Evolutionary conservation across 2,329 filamentous ascomycete species (phyloP), one percentile per base, ranked within the genome.

Genomic region (Sarocladium kiliense): DNA sequence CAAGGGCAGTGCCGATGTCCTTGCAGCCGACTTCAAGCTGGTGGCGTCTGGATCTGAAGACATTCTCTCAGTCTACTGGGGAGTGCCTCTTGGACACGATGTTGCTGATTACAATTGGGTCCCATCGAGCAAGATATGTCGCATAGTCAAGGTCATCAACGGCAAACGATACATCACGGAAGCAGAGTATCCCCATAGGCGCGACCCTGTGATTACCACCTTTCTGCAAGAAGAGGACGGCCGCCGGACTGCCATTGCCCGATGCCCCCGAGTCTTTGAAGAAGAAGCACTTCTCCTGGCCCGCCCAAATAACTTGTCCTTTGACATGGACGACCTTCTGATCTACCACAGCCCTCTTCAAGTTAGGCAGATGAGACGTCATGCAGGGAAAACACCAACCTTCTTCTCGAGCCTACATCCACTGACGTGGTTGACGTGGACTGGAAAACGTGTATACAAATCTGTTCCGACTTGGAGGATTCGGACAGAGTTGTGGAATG

Each of bases 401-500:
- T 51, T 64, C 53, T 45, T 62, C n/a, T 62, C 63, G 2, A 55
- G 62, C 7, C 45, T 66, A 30, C 64, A 63, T 27, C 63, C 64
- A 1, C 39, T 62, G 6, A 59, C 61, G 5, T 65, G 65, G 63
- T 58, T 62, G 3, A 58, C 61, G 2, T 64, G 63, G 63, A 59
- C 57, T 37, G 63, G 62, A 50, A 66, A 58, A 55, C 56, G 62
- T 30, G 62, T 69, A 10, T 67, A 68, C 55, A 61, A 63, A 2
- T 70, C 62, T 1, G 61, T 77, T 0, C 76, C 76, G 0, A 79
- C 77, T 7, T 76, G 75, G 57, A 72, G 66, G 50, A 70, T 77
- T 50, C 69, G 77, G n/a, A 77, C 75, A 1, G 66, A 74, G 57
- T 71, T 79, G 39, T 79, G 77, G 77, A 75, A 75, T 56, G 67